A percentile compares a stretch with the other conserved stretches of the same genome.
Conservation (phyloP, 2,329 filamentous ascomycete genomes). For the Coniochaeta ligniaria region DNA sequence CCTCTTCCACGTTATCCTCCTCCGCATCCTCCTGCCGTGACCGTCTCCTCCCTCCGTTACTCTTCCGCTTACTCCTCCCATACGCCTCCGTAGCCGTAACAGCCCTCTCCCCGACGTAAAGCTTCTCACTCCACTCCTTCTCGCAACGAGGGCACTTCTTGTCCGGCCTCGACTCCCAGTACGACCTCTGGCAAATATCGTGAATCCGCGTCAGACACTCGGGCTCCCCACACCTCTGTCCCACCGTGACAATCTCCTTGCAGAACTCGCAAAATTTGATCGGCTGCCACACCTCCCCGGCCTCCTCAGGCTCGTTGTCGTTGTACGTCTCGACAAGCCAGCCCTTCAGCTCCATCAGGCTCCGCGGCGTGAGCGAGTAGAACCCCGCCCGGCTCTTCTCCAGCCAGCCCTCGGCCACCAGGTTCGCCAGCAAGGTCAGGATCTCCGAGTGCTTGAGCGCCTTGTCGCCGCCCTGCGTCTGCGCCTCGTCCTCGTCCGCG, state of each 20-base stretch:
- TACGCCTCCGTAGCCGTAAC: constrained; percentile 47
- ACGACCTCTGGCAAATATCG: constrained; percentile 65
- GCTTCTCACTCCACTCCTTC: constrained; percentile 38
- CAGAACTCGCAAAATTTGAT: constrained; percentile 88
- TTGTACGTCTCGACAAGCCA: constrained; percentile 93
- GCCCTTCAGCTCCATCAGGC: constrained; percentile 73
- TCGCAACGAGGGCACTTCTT: constrained; percentile 59
- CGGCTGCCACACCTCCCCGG: constrained; percentile 51
- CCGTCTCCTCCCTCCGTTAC: constrained; percentile 19
- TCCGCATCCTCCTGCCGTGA: constrained; percentile 23
- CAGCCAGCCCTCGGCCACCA: constrained; percentile 80
- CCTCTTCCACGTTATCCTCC: constrained; percentile 12
- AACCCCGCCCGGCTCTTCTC: constrained; percentile 65
- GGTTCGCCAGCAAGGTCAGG: constrained; percentile 59
- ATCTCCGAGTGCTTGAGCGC: constrained; percentile 72
- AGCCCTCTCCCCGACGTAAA: constrained; percentile 49
- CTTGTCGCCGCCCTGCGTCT: constrained; percentile 30
- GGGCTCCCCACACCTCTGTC: constrained; percentile 65
- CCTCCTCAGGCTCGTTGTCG: constrained; percentile 55
- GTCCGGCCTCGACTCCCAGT: constrained; percentile 59
- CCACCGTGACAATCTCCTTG: constrained; percentile 80
- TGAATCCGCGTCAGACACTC: constrained; percentile 68
- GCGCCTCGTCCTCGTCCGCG: constrained; percentile 9
- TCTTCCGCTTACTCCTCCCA: constrained; percentile 32
- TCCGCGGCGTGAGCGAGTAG: constrained; percentile 69